phyloP scores from a whole-genome alignment of 2,329 filamentous ascomycete species.

The Corinectria fuckeliana region DNA sequence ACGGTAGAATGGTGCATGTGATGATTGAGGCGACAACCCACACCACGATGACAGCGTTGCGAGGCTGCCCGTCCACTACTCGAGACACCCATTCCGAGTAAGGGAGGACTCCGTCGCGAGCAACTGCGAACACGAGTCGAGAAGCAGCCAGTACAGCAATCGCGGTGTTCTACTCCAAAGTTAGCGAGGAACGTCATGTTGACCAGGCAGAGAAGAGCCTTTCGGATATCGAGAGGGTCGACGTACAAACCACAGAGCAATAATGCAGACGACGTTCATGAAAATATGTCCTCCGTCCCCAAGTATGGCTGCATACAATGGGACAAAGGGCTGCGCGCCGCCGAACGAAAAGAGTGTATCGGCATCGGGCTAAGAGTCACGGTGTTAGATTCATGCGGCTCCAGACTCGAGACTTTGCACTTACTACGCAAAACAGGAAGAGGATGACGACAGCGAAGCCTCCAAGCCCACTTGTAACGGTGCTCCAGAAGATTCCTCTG shows the following conservation, averaged over 20 bases:
- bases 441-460: slow-evolving; percentile 63
- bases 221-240: background rate
- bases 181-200: background rate
- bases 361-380: slow-evolving; percentile 52
- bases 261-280: slow-evolving; percentile 65
- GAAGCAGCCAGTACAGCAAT: slow-evolving; percentile 66
- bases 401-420: slow-evolving; percentile 21
- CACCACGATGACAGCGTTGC: slow-evolving; percentile 65
- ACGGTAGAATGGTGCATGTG: slow-evolving; percentile 65
- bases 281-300: slow-evolving; percentile 64
- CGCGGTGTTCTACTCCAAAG: slow-evolving; percentile 56
- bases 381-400: background rate
- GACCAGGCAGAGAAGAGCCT: background rate
- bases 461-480: slow-evolving; percentile 61
- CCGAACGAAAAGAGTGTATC: slow-evolving; percentile 59
- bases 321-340: slow-evolving; percentile 64
- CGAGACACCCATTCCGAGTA: slow-evolving; percentile 64
- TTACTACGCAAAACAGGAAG: slow-evolving; percentile 63
- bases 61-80: slow-evolving; percentile 62
- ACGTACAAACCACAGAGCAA: slow-evolving; percentile 58
- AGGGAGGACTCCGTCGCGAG: slow-evolving; percentile 65
- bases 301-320: slow-evolving; percentile 62
- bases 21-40: slow-evolving; percentile 60
- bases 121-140: slow-evolving; percentile 67
- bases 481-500: slow-evolving; percentile 66